Conservation (phyloP, 768 basidiomycete species). For the Trametes coccinea region DNA sequence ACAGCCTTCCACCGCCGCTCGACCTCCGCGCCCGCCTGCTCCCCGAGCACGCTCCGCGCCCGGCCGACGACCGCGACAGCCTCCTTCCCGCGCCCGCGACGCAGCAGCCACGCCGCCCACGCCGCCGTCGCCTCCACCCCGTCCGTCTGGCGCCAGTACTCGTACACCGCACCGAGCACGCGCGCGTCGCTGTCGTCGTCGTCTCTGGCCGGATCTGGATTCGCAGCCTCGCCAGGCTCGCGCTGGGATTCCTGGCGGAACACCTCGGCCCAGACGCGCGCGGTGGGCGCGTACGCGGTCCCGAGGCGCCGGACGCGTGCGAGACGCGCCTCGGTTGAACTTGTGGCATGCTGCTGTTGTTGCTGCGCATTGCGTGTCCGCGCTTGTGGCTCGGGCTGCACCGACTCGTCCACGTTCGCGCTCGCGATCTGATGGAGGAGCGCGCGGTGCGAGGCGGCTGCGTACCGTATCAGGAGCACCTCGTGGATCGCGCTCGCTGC, state of each 20-base stretch:
- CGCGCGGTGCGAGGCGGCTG: constrained; percentile 25
- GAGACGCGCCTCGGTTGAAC: constrained; percentile 19
- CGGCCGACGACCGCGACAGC: constrained; percentile 40
- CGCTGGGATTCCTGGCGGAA: constrained; percentile 37
- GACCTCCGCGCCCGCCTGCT: constrained; percentile 35
- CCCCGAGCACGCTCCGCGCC: constrained; percentile 32
- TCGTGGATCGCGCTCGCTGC: constrained; percentile 44
- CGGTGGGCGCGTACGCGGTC: constrained; percentile 43
- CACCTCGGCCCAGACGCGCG: constrained; percentile 44
- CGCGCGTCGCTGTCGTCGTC: constrained; percentile 15
- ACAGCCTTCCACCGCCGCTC: constrained; percentile 38
- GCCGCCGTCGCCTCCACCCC: constrained; percentile 39
- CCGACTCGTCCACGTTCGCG: constrained; percentile 4
- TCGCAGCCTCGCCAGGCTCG: constrained; percentile 21
- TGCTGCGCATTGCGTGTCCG: not conserved
- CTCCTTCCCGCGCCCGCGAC: constrained; percentile 41
- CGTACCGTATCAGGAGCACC: constrained; percentile 48
- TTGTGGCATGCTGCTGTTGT: too few relatives aligned
- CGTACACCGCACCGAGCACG: constrained; percentile 41
- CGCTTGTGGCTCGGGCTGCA: not conserved
- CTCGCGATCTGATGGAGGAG: constrained; percentile 23
- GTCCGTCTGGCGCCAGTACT: constrained; percentile 45
- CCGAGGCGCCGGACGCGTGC: constrained; percentile 42
- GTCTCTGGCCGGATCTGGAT: constrained; percentile 9
- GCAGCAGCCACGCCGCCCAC: constrained; percentile 52